Conservation (phyloP, 2,329 filamentous ascomycete genomes). For the Talaromyces rugulosus region DNA sequence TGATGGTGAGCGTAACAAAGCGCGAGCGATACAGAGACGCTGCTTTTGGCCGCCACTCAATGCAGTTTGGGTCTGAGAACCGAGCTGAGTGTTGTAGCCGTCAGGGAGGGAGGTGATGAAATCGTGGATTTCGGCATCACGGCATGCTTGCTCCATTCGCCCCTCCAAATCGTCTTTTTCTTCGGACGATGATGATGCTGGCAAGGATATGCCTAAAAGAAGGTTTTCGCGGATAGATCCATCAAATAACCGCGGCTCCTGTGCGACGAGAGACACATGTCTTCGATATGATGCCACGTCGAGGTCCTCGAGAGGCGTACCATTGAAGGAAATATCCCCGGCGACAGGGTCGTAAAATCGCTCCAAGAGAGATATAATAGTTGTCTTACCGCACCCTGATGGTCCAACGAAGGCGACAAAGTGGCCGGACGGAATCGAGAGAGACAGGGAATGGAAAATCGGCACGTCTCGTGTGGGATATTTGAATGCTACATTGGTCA, state of each 20-base stretch:
- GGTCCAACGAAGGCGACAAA: conserved; percentile 65
- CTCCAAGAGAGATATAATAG: conserved; percentile 25
- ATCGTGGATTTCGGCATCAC: conserved; percentile 50
- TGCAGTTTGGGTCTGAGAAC: conserved; percentile 44
- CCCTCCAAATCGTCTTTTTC: conserved; percentile 26
- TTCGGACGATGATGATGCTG: conserved; percentile 54
- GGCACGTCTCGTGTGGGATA: conserved; percentile 29
- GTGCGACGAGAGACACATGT: conserved; percentile 48
- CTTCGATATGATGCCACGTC: conserved; percentile 79
- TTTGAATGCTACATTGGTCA: conserved; percentile 33
- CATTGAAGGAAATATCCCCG: conserved; percentile 72
- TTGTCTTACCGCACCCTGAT: conserved; percentile 49
- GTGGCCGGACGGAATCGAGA: conserved; percentile 58
- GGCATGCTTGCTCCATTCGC: conserved; percentile 44
- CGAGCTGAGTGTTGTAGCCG: conserved; percentile 47
- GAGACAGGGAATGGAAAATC: conserved; percentile 25
- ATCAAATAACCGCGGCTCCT: conserved; percentile 44
- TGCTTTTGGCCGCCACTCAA: conserved; percentile 56
- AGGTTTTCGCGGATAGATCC: conserved; percentile 48
- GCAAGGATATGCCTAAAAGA: conserved; percentile 58
- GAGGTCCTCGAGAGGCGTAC: conserved; percentile 66
- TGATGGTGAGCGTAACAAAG: conserved; percentile 49
- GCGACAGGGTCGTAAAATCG: conserved; percentile 74
- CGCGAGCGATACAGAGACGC: conserved; percentile 53
- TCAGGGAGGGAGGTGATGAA: conserved; percentile 52